These are phyloP conservation scores for Apiosordaria backusii DNA, from an alignment of 495 filamentous ascomycete genomes.

Conservation along the genomic window DNA sequence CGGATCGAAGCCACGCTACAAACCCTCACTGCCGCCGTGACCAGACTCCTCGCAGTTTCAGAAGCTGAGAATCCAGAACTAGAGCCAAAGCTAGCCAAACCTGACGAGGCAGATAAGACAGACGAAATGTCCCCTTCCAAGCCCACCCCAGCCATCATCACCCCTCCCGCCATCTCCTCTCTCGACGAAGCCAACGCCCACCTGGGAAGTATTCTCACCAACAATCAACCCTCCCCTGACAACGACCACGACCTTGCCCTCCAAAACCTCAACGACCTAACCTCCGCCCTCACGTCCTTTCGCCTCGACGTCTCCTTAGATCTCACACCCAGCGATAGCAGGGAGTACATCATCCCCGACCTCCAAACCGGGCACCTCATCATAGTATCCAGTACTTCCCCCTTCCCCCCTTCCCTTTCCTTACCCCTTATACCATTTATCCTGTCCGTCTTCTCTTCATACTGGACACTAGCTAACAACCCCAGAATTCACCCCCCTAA, in stretches of 20 bases:
- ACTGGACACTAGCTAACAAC: too few species aligned
- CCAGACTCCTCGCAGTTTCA: neutral
- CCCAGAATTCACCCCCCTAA: too few species aligned
- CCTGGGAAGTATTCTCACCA: neutral
- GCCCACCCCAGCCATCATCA: neutral
- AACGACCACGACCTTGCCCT: neutral
- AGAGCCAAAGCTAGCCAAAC: neutral
- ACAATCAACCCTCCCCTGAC: neutral
- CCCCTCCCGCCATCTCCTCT: neutral
- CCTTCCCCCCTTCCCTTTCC: neutral
- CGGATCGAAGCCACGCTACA: neutral
- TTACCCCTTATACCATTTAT: too few species aligned
- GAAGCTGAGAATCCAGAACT: neutral
- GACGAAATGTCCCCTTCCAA: neutral
- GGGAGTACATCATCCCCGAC: too few species aligned
- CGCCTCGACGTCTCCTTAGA: neutral
- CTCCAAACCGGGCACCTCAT: too few species aligned
- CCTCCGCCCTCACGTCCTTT: neutral
- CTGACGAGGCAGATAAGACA: neutral
- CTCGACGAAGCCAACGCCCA: neutral
- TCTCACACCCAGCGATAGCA: neutral
- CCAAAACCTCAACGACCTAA: neutral
- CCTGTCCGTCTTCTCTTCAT: too few species aligned
- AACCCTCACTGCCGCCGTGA: neutral
- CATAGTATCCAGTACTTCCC: too few species aligned